These are phyloP conservation scores for Salix udensis DNA, from an alignment of 345 rosid species.

Conservation along the genomic window DNA sequence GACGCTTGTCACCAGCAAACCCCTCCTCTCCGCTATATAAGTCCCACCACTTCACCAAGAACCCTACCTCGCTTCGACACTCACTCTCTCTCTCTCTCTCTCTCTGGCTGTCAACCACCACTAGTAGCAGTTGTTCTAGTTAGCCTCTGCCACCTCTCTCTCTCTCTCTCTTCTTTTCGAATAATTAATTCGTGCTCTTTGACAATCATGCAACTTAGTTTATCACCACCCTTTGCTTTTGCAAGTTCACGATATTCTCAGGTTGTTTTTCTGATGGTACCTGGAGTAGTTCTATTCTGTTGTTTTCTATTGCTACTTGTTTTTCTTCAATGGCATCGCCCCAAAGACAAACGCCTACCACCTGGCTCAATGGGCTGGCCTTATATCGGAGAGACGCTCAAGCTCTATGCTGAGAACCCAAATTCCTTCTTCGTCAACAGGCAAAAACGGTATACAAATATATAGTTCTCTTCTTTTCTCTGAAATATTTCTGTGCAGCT, in stretches of 20 bases:
- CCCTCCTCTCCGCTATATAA: slow-evolving; percentile 15
- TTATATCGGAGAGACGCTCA: slow-evolving; percentile 84
- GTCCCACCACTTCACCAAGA: not conserved
- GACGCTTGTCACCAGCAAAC: slow-evolving; percentile 31
- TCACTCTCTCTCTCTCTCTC: not conserved
- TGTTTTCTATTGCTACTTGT: slow-evolving; percentile 19
- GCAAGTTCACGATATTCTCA: slow-evolving; percentile 7
- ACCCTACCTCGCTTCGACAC: not conserved
- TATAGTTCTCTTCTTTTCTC: not conserved
- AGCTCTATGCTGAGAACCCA: slow-evolving; percentile 77
- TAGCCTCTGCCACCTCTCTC: slow-evolving; percentile 17
- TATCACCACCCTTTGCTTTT: slow-evolving; percentile 2
- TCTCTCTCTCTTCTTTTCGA: not conserved
- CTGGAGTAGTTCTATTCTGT: not conserved
- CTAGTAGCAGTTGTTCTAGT: not conserved
- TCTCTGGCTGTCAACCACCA: not conserved
- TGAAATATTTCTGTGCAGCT: not conserved
- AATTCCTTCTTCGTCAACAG: slow-evolving; percentile 74
- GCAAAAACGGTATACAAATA: slow-evolving; percentile 53
- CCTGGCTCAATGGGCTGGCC: slow-evolving; percentile 99
- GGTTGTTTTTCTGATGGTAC: slow-evolving; percentile 5
- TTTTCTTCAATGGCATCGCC: slow-evolving; percentile 39
- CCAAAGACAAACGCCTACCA: slow-evolving; percentile 44
- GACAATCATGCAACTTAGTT: slow-evolving; percentile 33
- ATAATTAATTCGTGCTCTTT: not conserved